Evolutionary conservation across 1,139 yeast species (phyloP).

Genomic region (Pichiaceae sp.): DNA sequence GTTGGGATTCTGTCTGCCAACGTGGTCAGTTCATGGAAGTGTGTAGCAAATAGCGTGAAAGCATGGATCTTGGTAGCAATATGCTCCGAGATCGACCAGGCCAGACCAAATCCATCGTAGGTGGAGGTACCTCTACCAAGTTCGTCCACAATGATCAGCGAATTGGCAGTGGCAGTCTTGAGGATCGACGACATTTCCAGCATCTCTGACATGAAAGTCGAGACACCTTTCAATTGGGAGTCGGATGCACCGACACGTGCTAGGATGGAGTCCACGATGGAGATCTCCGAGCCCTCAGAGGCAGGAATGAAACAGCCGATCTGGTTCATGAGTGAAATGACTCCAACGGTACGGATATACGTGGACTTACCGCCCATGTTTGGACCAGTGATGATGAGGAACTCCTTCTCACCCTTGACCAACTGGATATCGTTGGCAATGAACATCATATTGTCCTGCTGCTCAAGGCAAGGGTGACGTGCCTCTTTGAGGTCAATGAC

Average conservation of each 20-base stretch:
- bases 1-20: conserved; percentile 52
- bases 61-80: conserved; percentile 64
- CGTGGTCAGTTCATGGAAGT: conserved; percentile 89
- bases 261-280: conserved; percentile 81
- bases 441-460: conserved; percentile 79
- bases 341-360: conserved; percentile 86
- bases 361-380: conserved; percentile 99
- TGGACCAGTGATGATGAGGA: conserved; percentile 89
- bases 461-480: conserved; percentile 91
- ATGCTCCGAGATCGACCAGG: conserved; percentile 92
- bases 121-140: conserved; percentile 96
- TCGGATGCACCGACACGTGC: conserved; percentile 99
- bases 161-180: conserved; percentile 75
- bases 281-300: conserved; percentile 53
- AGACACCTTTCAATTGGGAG: conserved; percentile 91
- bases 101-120: conserved; percentile 95
- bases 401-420: conserved; percentile 44
- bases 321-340: conserved; percentile 82
- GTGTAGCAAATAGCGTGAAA: conserved; percentile 89
- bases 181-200: conserved; percentile 88
- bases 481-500: conserved; percentile 57
- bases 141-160: conserved; percentile 88
- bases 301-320: conserved; percentile 90
- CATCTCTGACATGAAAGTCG: conserved; percentile 98
- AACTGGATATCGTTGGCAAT: conserved; percentile 78